A percentile compares a stretch with the other conserved stretches of the same genome.
Conservation (phyloP, 108 stramenopile species). For the Skeletonema menzelii region DNA sequence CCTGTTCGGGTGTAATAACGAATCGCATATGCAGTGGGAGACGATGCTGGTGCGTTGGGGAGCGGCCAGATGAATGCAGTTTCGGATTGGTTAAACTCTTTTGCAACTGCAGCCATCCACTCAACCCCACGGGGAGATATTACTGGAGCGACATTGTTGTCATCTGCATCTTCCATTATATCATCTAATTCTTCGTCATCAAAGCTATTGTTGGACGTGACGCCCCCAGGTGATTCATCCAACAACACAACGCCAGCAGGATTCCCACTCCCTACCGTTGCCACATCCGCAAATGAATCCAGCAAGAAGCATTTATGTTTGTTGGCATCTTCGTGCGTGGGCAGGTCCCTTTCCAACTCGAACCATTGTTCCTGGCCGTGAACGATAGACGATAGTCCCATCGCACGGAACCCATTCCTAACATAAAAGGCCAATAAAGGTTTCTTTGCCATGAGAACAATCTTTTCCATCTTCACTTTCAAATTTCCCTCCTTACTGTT, state of each 20-base stretch:
- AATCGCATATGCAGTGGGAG: constrained; percentile 35
- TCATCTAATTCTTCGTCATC: constrained; percentile 38
- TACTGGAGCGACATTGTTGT: constrained; percentile 13
- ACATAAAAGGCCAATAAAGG: constrained; percentile 79
- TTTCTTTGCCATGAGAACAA: constrained; percentile 74
- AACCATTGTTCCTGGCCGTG: constrained; percentile 78
- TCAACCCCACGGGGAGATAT: constrained; percentile 9
- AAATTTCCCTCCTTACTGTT: constrained; percentile 14
- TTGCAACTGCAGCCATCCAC: constrained; percentile 92
- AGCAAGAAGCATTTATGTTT: constrained; percentile 62
- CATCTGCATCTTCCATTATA: constrained; percentile 34
- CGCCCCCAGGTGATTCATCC: constrained; percentile 25
- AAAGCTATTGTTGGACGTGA: constrained; percentile 16
- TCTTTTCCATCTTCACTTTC: constrained; percentile 55
- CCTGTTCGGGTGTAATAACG: constrained; percentile 74
- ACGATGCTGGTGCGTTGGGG: constrained; percentile 6
- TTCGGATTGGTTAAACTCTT: constrained; percentile 93
- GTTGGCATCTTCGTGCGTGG: constrained; percentile 10
- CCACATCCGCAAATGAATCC: constrained; percentile 80
- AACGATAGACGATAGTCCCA: constrained; percentile 57
- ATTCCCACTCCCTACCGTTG: constrained; percentile 84
- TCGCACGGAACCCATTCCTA: constrained; percentile 73
- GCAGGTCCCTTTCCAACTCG: constrained; percentile 56
- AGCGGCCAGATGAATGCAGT: constrained; percentile 86
- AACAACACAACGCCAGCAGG: constrained; percentile 94